Conservation (phyloP, 139 green algal species). For the Marvania coccoides region DNA sequence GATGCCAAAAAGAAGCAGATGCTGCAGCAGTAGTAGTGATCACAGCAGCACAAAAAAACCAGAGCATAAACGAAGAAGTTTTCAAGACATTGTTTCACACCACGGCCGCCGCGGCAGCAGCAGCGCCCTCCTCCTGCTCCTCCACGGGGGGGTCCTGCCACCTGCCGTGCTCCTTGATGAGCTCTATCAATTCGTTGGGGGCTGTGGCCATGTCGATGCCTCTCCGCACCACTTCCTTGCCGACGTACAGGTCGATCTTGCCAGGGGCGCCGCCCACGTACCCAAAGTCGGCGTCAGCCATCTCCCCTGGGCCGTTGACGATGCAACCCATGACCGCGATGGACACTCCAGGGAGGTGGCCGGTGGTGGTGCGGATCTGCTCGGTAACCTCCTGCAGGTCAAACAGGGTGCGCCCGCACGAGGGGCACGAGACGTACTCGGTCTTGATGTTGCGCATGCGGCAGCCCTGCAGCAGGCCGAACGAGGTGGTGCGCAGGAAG, state of each 20-base stretch:
- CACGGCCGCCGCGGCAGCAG: neutral
- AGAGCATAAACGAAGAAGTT: too few relatives aligned
- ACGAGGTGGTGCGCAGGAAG: slow-evolving; percentile 85
- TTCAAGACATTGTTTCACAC: too few relatives aligned
- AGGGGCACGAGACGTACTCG: slow-evolving; percentile 96
- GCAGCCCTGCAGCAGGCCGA: slow-evolving; percentile 92
- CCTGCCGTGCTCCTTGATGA: slow-evolving; percentile 82
- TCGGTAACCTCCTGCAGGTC: slow-evolving; percentile 98
- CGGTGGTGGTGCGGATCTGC: slow-evolving; percentile 82
- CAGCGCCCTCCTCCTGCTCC: slow-evolving; percentile 42
- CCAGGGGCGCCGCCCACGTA: slow-evolving; percentile 77
- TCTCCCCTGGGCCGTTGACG: slow-evolving; percentile 97
- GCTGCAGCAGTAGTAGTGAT: too few relatives aligned
- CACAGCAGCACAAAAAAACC: too few relatives aligned
- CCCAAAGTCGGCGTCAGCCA: slow-evolving; percentile 98
- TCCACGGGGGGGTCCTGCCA: neutral
- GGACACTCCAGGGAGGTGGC: slow-evolving; percentile 89
- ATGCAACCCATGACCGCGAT: slow-evolving; percentile 99
- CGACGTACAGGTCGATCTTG: slow-evolving; percentile 99
- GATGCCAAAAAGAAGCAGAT: too few relatives aligned
- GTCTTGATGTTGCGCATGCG: slow-evolving; percentile 99
- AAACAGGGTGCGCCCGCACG: slow-evolving; percentile 96
- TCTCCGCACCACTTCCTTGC: slow-evolving; percentile 93
- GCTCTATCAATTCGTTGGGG: slow-evolving; percentile 84
- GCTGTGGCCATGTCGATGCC: slow-evolving; percentile 80